Evolutionary conservation across 345 rosid genomes (phyloP), one percentile per base, ranked within the genome.

Genomic region (Camelina neglecta): DNA sequence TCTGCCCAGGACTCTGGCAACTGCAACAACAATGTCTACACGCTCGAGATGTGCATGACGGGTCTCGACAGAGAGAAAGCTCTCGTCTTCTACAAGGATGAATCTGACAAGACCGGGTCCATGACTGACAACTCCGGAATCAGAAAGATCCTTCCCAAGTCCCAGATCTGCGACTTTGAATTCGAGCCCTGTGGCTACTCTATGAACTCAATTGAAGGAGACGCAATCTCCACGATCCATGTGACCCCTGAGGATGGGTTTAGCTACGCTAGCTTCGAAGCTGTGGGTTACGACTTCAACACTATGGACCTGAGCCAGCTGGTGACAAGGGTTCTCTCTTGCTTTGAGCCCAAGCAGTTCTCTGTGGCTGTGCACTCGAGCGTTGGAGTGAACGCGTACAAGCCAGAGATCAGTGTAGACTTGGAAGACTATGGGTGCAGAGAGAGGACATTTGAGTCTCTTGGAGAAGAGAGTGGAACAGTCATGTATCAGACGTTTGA

Each of bases 131-230:
- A 82, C 65, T 95, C 99, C 39, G 97, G 99, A 57, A 95, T 95
- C 60, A 83, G 97, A 65, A 85, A 88, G 80, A 95, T 95, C 75
- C 93, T 95, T 23, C 93, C 97, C 0, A 47, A 83, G 11, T 92
- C 99, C n/a, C 77, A 81, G 57, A 95, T 95, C 62, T 95, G 99
- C 11, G 99, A 92, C 77, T 92, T 92, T 78, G 93, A 92, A 51
- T 95, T 95, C 68, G 97, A 95, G 16, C 96, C 99, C 1, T 95
- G 99, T 50, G 99, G 99, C 49, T 95, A 95, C 85, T 95, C 99
- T 4, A 95, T 95, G 99, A 95, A 95, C 79, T 76, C 92, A 3
- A 79, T 95, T n/a, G 97, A 95, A 82, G 84, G 85, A 33, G 85
- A 70, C 73, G 93, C 96, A 0, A 80, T 90, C 42, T 95, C 99